Conservation (phyloP, 352 stramenopile species). For the Phytophthora podocarpi region DNA sequence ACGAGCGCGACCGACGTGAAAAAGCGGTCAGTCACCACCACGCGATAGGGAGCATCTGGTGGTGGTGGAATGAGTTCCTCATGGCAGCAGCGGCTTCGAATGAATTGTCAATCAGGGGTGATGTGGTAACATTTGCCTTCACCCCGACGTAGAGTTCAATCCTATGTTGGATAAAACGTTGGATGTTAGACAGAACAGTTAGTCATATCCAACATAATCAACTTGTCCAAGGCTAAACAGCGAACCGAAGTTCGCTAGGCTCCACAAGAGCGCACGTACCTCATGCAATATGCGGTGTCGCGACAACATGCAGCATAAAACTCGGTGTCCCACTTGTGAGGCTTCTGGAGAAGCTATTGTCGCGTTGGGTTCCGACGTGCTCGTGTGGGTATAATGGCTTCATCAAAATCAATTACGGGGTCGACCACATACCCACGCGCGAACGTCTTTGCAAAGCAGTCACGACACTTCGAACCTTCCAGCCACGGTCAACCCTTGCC, state of each 20-base stretch:
- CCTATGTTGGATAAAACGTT: constrained; percentile 9
- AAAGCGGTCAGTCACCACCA: not conserved
- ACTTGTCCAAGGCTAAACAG: not conserved
- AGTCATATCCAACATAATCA: constrained; percentile 1
- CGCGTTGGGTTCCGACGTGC: not conserved
- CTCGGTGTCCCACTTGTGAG: constrained; percentile 9
- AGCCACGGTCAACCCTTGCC: not conserved
- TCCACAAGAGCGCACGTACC: not conserved
- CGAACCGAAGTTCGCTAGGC: not conserved
- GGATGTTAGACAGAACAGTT: not conserved
- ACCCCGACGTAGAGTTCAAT: not conserved
- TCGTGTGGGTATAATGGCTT: constrained; percentile 6
- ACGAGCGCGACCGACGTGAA: not conserved
- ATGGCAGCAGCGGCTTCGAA: not conserved
- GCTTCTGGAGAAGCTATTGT: constrained; percentile 4
- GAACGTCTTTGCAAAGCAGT: not conserved
- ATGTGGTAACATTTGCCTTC: not conserved
- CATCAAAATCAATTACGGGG: constrained; percentile 4
- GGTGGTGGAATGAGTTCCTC: not conserved
- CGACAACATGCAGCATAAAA: not conserved
- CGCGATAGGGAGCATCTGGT: not conserved
- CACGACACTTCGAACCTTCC: constrained; percentile 1
- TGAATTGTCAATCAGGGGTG: not conserved
- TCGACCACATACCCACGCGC: not conserved
- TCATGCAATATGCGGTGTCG: constrained; percentile 4